Evolutionary conservation across 768 basidiomycete genomes (phyloP).

Genomic region (Russula dissimulans): DNA sequence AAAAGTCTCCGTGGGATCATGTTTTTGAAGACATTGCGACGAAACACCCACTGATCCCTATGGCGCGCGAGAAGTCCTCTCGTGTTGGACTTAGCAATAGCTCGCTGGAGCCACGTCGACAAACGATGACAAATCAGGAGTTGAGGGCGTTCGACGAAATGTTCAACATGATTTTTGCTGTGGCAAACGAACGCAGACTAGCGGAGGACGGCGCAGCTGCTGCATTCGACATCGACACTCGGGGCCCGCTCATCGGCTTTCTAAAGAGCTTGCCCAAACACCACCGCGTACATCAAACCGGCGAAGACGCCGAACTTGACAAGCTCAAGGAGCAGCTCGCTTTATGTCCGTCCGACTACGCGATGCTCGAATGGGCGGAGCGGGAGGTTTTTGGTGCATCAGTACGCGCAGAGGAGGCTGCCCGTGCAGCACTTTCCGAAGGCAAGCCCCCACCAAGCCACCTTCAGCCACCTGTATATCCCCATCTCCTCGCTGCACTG

Average conservation of each 20-base stretch:
- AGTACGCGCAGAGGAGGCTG: slow-evolving; percentile 39
- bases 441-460: slow-evolving; percentile 17
- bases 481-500: slow-evolving; percentile 64
- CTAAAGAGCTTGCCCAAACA: slow-evolving; percentile 48
- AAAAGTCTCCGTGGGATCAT: slow-evolving; percentile 40
- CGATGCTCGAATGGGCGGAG: slow-evolving; percentile 67
- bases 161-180: slow-evolving; percentile 59
- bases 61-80: slow-evolving; percentile 6
- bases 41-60: slow-evolving; percentile 20
- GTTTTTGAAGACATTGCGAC: slow-evolving; percentile 40
- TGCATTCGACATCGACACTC: slow-evolving; percentile 13
- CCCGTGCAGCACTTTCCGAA: slow-evolving; percentile 30
- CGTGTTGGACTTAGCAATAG: background rate
- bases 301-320: slow-evolving; percentile 41
- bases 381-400: slow-evolving; percentile 60
- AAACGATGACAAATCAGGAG: slow-evolving; percentile 63
- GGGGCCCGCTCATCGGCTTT: slow-evolving; percentile 27
- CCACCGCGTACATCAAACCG: slow-evolving; percentile 21
- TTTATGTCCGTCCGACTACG: slow-evolving; percentile 53
- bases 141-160: slow-evolving; percentile 59
- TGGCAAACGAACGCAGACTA: slow-evolving; percentile 32
- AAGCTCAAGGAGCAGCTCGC: slow-evolving; percentile 67
- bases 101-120: slow-evolving; percentile 29
- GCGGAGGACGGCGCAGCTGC: slow-evolving; percentile 1
- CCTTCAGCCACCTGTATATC: slow-evolving; percentile 57